Evolutionary conservation across 352 stramenopile species (phyloP), one percentile per base, ranked within the genome.

Genomic region (Thalassiosira delicatula): DNA sequence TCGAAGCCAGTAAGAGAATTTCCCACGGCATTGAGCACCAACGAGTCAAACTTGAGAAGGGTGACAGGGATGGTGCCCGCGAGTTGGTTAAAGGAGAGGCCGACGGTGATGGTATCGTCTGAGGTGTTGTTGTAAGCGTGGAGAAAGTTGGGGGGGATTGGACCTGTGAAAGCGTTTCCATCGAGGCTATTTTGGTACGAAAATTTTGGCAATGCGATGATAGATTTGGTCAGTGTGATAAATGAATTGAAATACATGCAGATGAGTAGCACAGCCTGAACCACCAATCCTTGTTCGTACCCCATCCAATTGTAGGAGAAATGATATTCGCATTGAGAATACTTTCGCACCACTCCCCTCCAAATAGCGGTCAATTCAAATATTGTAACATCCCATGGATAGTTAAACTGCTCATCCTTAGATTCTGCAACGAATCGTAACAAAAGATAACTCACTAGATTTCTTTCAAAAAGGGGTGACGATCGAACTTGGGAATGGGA

Each of bases 11-110:
- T 81, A 40, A 94, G 89, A 40, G 87, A 71, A 68, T 94, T 94
- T 2, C 90, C 89, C n/a, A 80, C 68, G 3, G 92, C n/a, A 63
- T 92, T 76, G n/a, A 94, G 76, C 35, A 81, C 80, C 12, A 94
- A 44, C 1, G 56, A 63, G 35, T 79, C 46, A 63, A 94, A 95
- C n/a, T 83, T 57, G 12, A 70, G 27, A 29, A 93, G 79, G 9
- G 65, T 21, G 0, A 14, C 9, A 33, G 90, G 90, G 40, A 94
- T 70, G 4, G 70, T 84, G 0, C 88, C 90, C 0, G 83, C 85
- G 25, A 94, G 73, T 8, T 84, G 21, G 51, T 94, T 94, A 60
- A 89, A 85, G 0, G 53, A 71, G n/a, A 94, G 66, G 44, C 89
- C 81, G 23, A 94, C 72, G 23, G 74, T 89, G 2, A 93, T 69